Base-by-base conservation (phyloP, 164 flowering plant genomes). In the Aristolochia californica region DNA sequence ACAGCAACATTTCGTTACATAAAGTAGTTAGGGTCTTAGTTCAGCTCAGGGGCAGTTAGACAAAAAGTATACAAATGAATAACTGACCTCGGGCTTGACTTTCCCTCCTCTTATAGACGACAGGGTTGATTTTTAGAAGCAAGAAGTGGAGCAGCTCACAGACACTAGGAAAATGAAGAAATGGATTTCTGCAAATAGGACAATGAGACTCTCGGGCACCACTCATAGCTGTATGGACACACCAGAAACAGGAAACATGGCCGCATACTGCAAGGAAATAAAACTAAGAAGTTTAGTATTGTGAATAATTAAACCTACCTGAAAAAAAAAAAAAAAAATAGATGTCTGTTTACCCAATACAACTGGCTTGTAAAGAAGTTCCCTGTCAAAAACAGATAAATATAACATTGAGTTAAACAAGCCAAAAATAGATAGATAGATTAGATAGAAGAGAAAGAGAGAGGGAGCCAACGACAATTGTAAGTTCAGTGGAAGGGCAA, bases 191-290 rank as follows among this genome's bases (percentile, higher is more conserved):
- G 68, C 95, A 88, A 22, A 85, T 61, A 34, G 96, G 91, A 67
- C 98, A 91, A 48, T 69, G 72, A 34, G 98, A 88, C 54, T 79
- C 77, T 2, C 40, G 34, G 2, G 30, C 0, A 45, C 22, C 18
- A 64, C 49, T 66, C 98, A 91, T 91, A 24, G 85, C 79, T 15
- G 17, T 22, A 56, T 81, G 81, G 23, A 79, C 78, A 68, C 98
- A 91, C 98, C 98, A 91, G 68, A 91, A 91, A 72, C 98, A 91
- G 50, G 85, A 78, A 53, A 88, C 50, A 45, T 88, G 98, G 63
- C 98, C 98, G 72, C 98, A 91, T 38, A 74, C 98, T 91, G 95
- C 74, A 70, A 54, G 9, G 28, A 5, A 15, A 52, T 10, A 30
- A 27, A n/a, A 24, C 5, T 13, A 2, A 25, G 11, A 60, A 7